These are phyloP conservation scores for Debaryomyces udenii DNA, from an alignment of 1,139 yeast genomes.

Conservation along the genomic window DNA sequence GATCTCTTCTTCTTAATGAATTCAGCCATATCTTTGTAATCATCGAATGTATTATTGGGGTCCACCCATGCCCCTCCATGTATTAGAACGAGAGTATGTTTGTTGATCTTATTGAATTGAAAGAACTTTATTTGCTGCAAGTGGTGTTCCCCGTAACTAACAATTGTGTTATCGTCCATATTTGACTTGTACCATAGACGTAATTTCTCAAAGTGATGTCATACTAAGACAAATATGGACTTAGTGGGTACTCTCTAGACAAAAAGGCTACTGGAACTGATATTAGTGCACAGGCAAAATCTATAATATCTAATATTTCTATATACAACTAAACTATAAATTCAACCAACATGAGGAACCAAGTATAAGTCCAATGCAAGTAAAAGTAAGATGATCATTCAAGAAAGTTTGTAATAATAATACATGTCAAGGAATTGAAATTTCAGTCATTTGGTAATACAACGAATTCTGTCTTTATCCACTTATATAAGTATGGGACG, in stretches of 20 bases:
- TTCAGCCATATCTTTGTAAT: slow-evolving; percentile 46
- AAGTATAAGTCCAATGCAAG: not conserved
- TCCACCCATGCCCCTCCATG: slow-evolving; percentile 96
- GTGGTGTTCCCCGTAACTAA: slow-evolving; percentile 27
- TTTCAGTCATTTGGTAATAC: slow-evolving; percentile 4
- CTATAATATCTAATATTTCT: no score
- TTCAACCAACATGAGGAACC: not conserved
- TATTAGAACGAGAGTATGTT: slow-evolving; percentile 48
- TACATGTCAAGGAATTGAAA: slow-evolving; percentile 8
- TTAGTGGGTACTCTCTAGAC: no score
- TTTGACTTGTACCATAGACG: not conserved
- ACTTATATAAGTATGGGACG: slow-evolving; percentile 11
- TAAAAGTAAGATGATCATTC: slow-evolving; percentile 2
- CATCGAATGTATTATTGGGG: slow-evolving; percentile 58
- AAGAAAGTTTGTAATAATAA: slow-evolving; percentile 6
- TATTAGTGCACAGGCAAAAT: not conserved
- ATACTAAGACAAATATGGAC: no score
- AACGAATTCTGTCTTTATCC: slow-evolving; percentile 11
- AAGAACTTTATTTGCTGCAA: slow-evolving; percentile 29
- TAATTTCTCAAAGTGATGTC: no score
- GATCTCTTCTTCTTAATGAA: slow-evolving; percentile 14
- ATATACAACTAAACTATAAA: not conserved
- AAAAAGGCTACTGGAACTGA: not conserved
- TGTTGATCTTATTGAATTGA: slow-evolving; percentile 16
- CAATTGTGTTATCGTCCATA: slow-evolving; percentile 3